Base-by-base conservation (phyloP, 2,329 filamentous ascomycete genomes). In the Penicillium hordei region DNA sequence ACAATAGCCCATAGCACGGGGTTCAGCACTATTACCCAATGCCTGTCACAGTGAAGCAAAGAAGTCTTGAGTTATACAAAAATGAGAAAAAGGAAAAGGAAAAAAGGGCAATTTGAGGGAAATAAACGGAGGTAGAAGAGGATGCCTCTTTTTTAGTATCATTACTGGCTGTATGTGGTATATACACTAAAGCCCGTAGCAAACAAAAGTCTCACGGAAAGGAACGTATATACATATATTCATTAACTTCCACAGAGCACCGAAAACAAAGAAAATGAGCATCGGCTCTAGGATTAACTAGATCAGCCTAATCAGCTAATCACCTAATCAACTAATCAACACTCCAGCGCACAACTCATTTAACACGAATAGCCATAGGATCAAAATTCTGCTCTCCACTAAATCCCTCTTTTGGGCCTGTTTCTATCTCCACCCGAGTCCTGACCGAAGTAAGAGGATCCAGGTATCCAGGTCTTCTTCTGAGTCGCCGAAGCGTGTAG, bases 351-450 rank as follows among this genome's bases (percentile, higher is more conserved):
- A 63, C 59, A 27, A 57, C 53, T 17, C 45, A 53, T 25, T 63
- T 53, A 13, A 63, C 60, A 5, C 53, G 53, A 46, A 63, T 61
- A 15, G 56, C 56, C 59, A 53, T 59, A 12, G 59, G 56, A n/a
- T 55, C 27, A 15, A 63, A 19, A 38, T 42, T 54, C 7, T 59
- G 31, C 31, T 33, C 52, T 5, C 55, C 49, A 19, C 48, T 27
- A 31, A 31, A 3, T 8, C 51, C 38, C 31, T 57, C 53, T 38
- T 44, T 52, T 1, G 23, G 42, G 34, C 45, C 51, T 6, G 17
- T 29, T 3, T 59, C 56, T 17, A 53, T 52, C 33, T 62, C 53
- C 31, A 25, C 39, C 13, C 48, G 52, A 19, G 56, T 45, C 13
- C 36, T 48, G 15, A 58, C 38, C 15, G 49, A 40, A 4, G 44